phyloP scores from a whole-genome alignment of 2,329 filamentous ascomycete species.

The Stagonosporopsis tanaceti region DNA sequence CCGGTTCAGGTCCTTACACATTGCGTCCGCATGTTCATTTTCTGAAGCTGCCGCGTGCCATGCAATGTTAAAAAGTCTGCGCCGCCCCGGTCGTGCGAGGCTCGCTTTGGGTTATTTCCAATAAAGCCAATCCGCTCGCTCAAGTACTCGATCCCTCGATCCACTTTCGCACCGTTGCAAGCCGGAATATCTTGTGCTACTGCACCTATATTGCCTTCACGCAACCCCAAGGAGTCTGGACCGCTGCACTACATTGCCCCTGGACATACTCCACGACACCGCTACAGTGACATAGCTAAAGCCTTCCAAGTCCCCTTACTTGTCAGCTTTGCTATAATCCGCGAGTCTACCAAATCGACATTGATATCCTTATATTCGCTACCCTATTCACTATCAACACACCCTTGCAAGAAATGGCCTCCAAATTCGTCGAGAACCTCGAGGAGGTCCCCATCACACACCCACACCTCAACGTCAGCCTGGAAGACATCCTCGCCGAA shows the following conservation, averaged over 20 bases:
- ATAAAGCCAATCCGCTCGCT: slow-evolving; percentile 19
- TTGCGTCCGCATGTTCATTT: slow-evolving; percentile 32
- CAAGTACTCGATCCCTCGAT: slow-evolving; percentile 6
- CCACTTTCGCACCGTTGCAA: slow-evolving; percentile 15
- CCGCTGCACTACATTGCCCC: slow-evolving; percentile 17
- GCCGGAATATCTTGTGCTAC: slow-evolving; percentile 12
- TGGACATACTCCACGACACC: slow-evolving; percentile 6
- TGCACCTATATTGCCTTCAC: slow-evolving; percentile 12
- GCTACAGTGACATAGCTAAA: slow-evolving; percentile 18
- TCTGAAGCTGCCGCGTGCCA: slow-evolving; percentile 18
- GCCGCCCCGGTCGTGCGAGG: slow-evolving; percentile 20
- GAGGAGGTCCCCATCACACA: slow-evolving; percentile 48
- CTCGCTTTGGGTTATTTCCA: slow-evolving; percentile 8
- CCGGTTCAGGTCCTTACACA: slow-evolving; percentile 23
- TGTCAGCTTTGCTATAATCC: slow-evolving; percentile 13
- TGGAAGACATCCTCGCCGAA: slow-evolving; percentile 51
- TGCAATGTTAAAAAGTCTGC: slow-evolving; percentile 33
- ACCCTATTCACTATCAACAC: background rate
- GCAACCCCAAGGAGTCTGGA: slow-evolving; percentile 14
- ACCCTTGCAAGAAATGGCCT: slow-evolving; percentile 36
- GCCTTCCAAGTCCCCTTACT: slow-evolving; percentile 14
- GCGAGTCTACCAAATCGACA: background rate
- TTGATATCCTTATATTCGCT: background rate
- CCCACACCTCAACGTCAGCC: slow-evolving; percentile 50
- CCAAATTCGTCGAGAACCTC: slow-evolving; percentile 51